These are phyloP conservation scores for Pleurostoma richardsiae DNA, from an alignment of 2,329 filamentous ascomycete genomes.

Conservation along the genomic window DNA sequence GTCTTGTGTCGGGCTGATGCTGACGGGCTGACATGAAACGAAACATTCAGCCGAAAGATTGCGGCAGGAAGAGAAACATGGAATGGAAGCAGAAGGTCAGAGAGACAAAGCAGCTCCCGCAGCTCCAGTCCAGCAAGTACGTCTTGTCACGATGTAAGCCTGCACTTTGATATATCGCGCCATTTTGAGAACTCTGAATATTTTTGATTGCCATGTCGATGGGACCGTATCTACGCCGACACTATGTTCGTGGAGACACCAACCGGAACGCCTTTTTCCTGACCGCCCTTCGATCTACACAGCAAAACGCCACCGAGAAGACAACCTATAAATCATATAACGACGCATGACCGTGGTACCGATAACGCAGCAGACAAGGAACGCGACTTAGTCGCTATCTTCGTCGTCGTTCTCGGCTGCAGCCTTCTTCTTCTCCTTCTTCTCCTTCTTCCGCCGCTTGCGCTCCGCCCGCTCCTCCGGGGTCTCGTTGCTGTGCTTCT, in stretches of 20 bases:
- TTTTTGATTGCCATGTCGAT: neutral
- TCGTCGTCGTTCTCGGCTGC: constrained; percentile 10
- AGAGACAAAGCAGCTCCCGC: no score
- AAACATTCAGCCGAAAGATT: no score
- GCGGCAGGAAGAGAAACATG: no score
- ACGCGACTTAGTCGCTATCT: constrained; percentile 13
- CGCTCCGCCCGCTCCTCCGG: constrained; percentile 55
- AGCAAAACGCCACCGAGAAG: neutral
- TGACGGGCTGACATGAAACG: no score
- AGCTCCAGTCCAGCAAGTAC: no score
- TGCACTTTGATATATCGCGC: no score
- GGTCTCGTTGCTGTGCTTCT: constrained; percentile 75
- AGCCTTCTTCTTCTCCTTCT: constrained; percentile 20
- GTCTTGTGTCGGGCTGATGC: no score
- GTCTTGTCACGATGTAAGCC: no score
- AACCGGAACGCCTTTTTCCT: neutral
- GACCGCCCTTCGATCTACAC: neutral
- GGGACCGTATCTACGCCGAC: neutral
- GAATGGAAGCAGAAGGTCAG: no score
- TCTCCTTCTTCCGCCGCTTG: constrained; percentile 23
- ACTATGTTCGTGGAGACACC: neutral
- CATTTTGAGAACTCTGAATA: neutral
- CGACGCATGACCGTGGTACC: neutral
- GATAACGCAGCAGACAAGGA: neutral
- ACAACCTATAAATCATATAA: neutral